Conservation (phyloP, 164 flowering plant species). For the Sextonia rubra region DNA sequence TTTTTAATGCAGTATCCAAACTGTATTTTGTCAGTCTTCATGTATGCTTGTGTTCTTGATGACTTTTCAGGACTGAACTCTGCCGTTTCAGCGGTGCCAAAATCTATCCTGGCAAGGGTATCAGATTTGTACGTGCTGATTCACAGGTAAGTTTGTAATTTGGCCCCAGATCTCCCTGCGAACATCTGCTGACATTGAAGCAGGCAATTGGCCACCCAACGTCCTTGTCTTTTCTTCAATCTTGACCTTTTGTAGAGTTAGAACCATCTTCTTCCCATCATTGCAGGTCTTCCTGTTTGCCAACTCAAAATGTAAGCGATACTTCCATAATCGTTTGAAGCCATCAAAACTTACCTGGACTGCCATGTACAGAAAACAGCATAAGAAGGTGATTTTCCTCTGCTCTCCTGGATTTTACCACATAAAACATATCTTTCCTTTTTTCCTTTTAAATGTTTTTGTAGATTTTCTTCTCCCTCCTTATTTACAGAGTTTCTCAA, state of each 20-base stretch:
- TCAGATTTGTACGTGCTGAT: slow-evolving; percentile 41
- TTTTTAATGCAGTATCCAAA: no score
- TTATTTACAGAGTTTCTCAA: no score
- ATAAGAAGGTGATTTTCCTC: slow-evolving; percentile 38
- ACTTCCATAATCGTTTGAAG: slow-evolving; percentile 78
- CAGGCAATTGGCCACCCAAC: not conserved
- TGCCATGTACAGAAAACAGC: slow-evolving; percentile 61
- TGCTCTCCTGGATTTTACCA: not conserved
- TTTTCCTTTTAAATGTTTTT: not conserved
- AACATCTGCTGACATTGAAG: not conserved
- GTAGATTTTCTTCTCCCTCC: not conserved
- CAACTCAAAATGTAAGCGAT: slow-evolving; percentile 83
- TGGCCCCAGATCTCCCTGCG: no score
- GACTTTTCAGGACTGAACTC: slow-evolving; percentile 39
- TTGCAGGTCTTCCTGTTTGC: slow-evolving; percentile 48
- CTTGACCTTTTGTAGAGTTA: not conserved
- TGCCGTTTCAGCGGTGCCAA: slow-evolving; percentile 51
- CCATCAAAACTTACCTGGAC: slow-evolving; percentile 82
- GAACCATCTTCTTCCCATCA: not conserved
- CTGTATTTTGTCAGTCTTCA: no score
- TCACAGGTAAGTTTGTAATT: slow-evolving; percentile 29
- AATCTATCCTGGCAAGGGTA: slow-evolving; percentile 48
- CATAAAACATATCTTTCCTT: no score
- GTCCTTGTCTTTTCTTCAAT: not conserved
- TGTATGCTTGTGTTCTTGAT: no score